phyloP scores from a whole-genome alignment of 345 rosid genomes.

The Carallia pectinifolia region DNA sequence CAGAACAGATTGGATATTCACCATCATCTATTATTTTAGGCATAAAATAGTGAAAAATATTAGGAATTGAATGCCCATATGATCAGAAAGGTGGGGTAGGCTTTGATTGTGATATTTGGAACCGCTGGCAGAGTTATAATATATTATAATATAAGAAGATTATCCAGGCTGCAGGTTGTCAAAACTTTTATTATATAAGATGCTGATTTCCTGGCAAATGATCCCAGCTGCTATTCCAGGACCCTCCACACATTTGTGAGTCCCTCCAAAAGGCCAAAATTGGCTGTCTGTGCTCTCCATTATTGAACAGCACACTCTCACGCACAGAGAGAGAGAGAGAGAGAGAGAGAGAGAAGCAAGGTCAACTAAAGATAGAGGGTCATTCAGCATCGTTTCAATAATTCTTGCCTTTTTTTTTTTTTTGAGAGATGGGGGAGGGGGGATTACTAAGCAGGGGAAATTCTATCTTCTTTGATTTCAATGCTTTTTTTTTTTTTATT shows the following conservation, averaged over 20 bases:
- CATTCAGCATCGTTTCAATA: background rate
- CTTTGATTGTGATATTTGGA: constrained; percentile 18
- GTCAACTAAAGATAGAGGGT: background rate
- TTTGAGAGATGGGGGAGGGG: too few species aligned
- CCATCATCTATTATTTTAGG: background rate
- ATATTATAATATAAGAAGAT: constrained; percentile 21
- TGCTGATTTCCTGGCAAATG: constrained; percentile 24
- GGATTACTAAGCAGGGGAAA: too few species aligned
- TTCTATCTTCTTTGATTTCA: background rate
- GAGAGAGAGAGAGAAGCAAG: background rate
- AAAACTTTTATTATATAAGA: constrained; percentile 4
- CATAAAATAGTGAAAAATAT: background rate
- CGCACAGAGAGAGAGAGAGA: background rate
- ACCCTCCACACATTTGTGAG: constrained; percentile 30
- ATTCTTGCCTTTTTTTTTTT: background rate
- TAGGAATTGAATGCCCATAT: constrained; percentile 12
- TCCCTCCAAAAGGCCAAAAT: constrained; percentile 43
- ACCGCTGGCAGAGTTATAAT: constrained; percentile 24
- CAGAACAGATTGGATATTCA: background rate
- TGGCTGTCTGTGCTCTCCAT: constrained; percentile 36
- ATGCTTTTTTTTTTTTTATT: background rate
- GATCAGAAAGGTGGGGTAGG: constrained; percentile 17
- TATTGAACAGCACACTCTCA: constrained; percentile 30
- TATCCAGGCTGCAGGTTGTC: constrained; percentile 14
- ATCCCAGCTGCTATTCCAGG: constrained; percentile 30